Percentiles rank a stretch among this genome's conserved stretches.
Evolutionary conservation across 352 stramenopile species (phyloP).

Genomic region (Pilasporangium apinafurcum): DNA sequence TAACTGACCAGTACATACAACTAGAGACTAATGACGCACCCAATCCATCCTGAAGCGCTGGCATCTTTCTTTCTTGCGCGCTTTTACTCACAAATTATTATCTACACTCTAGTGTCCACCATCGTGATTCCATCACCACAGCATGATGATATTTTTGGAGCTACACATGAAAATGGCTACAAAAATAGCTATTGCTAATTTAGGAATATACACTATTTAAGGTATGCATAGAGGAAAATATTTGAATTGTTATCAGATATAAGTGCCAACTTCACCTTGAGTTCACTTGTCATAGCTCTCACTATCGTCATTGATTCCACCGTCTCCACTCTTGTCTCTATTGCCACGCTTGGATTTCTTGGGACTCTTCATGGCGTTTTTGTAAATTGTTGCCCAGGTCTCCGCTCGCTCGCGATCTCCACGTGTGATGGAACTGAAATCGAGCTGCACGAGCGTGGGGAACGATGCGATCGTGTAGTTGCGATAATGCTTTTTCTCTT

Average conservation of each 20-base stretch:
- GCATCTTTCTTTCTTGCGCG: constrained; percentile 16
- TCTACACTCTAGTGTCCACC: too few relatives aligned
- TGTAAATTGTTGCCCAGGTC: constrained; percentile 68
- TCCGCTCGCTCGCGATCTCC: constrained; percentile 59
- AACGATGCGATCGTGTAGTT: constrained; percentile 79
- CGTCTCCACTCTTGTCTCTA: background rate
- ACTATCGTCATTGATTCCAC: background rate
- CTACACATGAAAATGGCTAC: too few relatives aligned
- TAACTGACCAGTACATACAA: background rate
- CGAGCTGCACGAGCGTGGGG: constrained; percentile 56
- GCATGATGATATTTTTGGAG: too few relatives aligned
- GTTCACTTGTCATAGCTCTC: too few relatives aligned
- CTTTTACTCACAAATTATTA: background rate
- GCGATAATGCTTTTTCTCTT: constrained; percentile 84
- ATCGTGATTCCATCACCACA: too few relatives aligned
- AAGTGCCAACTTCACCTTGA: too few relatives aligned
- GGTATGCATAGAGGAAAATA: too few relatives aligned
- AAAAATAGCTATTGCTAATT: too few relatives aligned
- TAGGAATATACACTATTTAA: too few relatives aligned
- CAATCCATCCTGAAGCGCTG: constrained; percentile 31
- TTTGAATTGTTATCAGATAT: too few relatives aligned
- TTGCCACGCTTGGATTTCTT: background rate
- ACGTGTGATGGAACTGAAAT: constrained; percentile 68
- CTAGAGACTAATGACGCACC: constrained; percentile 8
- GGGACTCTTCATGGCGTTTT: constrained; percentile 22